Base-by-base conservation (phyloP, 2,329 filamentous ascomycete species). In the Fusarium compactum region DNA sequence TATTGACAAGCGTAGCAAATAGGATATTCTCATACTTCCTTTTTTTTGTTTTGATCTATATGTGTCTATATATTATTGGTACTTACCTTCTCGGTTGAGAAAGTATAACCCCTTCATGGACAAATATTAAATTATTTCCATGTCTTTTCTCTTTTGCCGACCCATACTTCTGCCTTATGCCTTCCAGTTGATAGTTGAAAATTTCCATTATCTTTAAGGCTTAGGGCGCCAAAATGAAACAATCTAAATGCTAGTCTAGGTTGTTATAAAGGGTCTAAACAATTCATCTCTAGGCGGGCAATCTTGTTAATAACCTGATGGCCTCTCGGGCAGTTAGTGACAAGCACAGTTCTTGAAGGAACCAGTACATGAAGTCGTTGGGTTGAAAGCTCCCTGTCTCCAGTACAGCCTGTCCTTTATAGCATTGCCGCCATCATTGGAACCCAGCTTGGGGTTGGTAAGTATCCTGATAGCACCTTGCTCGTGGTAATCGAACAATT, bases 281-380 rank as follows among this genome's bases (percentile, higher is more conserved):
- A 18, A 12, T n/a, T n/a, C 34, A 12, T n/a, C 10, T 38, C 18
- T n/a, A 38, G 10, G 6, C 0, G 10, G 18, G 18, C 18, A 38
- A n/a, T n/a, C 18, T 11, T n/a, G 18, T 38, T n/a, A 18, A n/a
- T 12, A 38, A 38, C 34, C 18, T 51, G 24, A 22, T 25, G 6
- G n/a, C 24, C 20, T 5, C 6, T 22, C 38, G 27, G 27, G 27
- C 27, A 24, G 15, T 53, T 12, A 69, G 43, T 69, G 32, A 22
- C 69, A 71, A 9, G 69, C 40, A 29, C 69, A 71, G 10, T 60
- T 22, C 3, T 32, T 6, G 38, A 71, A 71, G 10, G 47, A 54
- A 22, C 57, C 55, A 6, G 54, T 72, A 27, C 69, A 72, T 4
- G 38, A 32, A 3, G 43, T 5, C 12, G 44, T 59, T 8, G 53